Evolutionary conservation across 2,329 filamentous ascomycete genomes (phyloP).

Genomic region (Colletotrichum cordylinicola): DNA sequence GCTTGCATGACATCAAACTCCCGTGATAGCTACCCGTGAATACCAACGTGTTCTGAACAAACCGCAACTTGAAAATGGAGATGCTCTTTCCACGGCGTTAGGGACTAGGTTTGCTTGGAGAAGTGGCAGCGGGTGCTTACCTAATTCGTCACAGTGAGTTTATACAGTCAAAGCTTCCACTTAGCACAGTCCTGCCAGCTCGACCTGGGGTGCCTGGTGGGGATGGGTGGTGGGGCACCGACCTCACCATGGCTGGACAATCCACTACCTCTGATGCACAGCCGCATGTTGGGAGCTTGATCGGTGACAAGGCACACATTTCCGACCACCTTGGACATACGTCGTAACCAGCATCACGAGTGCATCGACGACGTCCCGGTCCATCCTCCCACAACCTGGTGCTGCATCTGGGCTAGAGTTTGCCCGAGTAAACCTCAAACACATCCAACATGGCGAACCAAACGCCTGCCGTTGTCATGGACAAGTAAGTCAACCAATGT

Average conservation of each 20-base stretch:
- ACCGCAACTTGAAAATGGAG: background rate
- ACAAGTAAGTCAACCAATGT: constrained; percentile 80
- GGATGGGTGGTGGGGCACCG: constrained; percentile 18
- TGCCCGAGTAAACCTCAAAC: constrained; percentile 2
- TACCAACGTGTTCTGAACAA: background rate
- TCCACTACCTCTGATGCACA: constrained; percentile 22
- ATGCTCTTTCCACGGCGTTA: background rate
- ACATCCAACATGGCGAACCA: constrained; percentile 80
- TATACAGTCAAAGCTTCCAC: background rate
- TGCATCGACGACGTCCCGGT: background rate
- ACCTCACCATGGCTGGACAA: constrained; percentile 22
- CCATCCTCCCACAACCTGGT: constrained; percentile 9
- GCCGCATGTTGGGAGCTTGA: constrained; percentile 23
- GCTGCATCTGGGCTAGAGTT: constrained; percentile 12
- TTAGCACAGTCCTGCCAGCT: background rate
- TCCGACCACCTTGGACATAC: constrained; percentile 22
- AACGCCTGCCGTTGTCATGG: constrained; percentile 99
- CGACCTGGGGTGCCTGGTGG: constrained; percentile 5
- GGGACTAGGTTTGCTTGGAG: background rate
- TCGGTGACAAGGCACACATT: constrained; percentile 25
- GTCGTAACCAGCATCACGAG: constrained; percentile 25
- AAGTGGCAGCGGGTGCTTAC: background rate
- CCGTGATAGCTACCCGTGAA: background rate
- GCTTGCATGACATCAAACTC: background rate
- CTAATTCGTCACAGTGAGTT: background rate